Evolutionary conservation across 1,284 basidiomycete genomes (phyloP).

Genomic region (Anthracocystis setariae): DNA sequence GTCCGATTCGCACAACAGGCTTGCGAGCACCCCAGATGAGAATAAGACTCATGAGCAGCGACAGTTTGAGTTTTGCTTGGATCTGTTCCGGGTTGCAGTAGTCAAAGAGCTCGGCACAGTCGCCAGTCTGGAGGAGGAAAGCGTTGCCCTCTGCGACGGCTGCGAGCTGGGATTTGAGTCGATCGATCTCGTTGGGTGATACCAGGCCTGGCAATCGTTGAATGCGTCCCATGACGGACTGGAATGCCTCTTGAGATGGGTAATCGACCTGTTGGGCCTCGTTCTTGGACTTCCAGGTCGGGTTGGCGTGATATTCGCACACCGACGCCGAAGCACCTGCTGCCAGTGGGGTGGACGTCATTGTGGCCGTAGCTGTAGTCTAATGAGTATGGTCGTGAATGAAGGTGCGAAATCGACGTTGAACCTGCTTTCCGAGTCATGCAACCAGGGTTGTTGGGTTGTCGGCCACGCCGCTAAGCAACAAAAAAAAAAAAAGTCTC

Average conservation of each 20-base stretch:
- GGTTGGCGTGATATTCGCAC: conserved; percentile 40
- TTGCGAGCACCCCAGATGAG: conserved; percentile 87
- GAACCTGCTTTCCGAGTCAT: conserved; percentile 1
- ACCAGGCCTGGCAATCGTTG: conserved; percentile 63
- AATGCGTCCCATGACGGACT: conserved; percentile 51
- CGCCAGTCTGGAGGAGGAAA: conserved; percentile 94
- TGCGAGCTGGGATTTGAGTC: conserved; percentile 58
- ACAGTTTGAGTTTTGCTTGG: conserved; percentile 90
- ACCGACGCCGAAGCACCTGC: conserved; percentile 23
- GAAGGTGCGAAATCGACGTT: background rate
- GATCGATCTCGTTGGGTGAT: conserved; percentile 60
- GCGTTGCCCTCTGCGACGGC: conserved; percentile 70
- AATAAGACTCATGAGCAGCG: conserved; percentile 93
- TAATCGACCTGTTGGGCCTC: conserved; percentile 65
- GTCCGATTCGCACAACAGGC: conserved; percentile 61
- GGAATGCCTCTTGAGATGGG: conserved; percentile 44
- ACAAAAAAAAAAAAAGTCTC: background rate
- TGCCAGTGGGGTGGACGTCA: conserved; percentile 8
- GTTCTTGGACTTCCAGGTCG: conserved; percentile 58
- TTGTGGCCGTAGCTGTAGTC: background rate
- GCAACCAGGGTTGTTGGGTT: no score
- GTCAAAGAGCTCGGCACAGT: conserved; percentile 79
- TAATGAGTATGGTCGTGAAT: background rate
- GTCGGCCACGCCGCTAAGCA: no score
- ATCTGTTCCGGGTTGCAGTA: conserved; percentile 84